A percentile compares a stretch with the other conserved stretches of the same genome.
These are phyloP conservation scores for Teratosphaeria zuluensis DNA, from an alignment of 2,329 filamentous ascomycete genomes.

Conservation along the genomic window DNA sequence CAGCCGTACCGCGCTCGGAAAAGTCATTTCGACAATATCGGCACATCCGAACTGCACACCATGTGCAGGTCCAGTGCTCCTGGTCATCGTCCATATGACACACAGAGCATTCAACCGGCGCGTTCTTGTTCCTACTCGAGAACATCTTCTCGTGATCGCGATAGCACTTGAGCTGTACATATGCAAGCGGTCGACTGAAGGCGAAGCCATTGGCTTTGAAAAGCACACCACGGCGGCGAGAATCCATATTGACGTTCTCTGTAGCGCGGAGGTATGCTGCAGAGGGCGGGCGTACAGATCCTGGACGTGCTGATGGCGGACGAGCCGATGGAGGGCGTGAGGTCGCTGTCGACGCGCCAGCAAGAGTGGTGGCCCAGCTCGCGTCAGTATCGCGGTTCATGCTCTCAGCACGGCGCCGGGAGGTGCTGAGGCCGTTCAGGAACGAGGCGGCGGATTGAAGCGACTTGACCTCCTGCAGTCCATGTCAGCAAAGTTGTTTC, in stretches of 20 bases:
- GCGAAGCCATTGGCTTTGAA: constrained; percentile 26
- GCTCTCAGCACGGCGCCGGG: constrained; percentile 23
- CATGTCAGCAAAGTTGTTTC: not conserved
- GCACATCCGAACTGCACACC: constrained; percentile 25
- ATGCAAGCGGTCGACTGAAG: constrained; percentile 19
- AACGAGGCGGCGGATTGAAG: constrained; percentile 25
- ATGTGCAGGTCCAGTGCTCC: constrained; percentile 23
- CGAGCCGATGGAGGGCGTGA: constrained; percentile 7
- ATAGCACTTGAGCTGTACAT: constrained; percentile 22
- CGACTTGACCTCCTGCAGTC: constrained; percentile 21
- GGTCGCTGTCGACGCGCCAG: constrained; percentile 1
- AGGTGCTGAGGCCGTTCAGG: constrained; percentile 23
- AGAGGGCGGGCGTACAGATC: constrained; percentile 11
- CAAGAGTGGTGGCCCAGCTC: constrained; percentile 3
- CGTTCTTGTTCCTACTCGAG: constrained; percentile 20
- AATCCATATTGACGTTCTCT: constrained; percentile 17
- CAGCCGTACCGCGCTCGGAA: not conserved
- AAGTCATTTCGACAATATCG: constrained; percentile 13
- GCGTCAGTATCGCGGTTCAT: constrained; percentile 5
- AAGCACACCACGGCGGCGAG: constrained; percentile 17
- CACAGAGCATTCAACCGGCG: constrained; percentile 25
- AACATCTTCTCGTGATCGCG: constrained; percentile 19
- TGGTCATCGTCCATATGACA: constrained; percentile 24
- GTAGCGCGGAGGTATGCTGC: constrained; percentile 12
- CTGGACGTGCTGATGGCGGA: constrained; percentile 1